These are phyloP conservation scores for Rosellinia necatrix DNA, from an alignment of 2,329 filamentous ascomycete species.

Conservation along the genomic window DNA sequence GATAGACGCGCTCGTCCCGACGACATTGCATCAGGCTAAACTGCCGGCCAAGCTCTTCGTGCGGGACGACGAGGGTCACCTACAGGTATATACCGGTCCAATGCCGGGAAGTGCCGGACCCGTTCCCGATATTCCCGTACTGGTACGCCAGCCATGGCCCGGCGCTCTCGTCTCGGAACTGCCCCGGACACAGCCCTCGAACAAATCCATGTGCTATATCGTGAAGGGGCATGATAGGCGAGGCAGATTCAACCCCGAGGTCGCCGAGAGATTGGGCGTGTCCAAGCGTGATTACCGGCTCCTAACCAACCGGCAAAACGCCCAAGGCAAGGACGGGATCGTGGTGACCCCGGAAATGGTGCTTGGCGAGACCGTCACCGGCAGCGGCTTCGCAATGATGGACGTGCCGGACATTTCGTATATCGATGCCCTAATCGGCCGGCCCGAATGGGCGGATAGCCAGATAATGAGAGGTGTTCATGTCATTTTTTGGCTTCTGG, in stretches of 20 bases:
- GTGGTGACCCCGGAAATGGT: conserved; percentile 87
- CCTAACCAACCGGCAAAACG: conserved; percentile 66
- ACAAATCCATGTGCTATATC: conserved; percentile 82
- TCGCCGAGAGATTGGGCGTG: conserved; percentile 69
- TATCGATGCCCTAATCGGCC: conserved; percentile 68
- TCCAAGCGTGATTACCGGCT: conserved; percentile 58
- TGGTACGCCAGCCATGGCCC: conserved; percentile 80
- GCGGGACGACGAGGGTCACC: conserved; percentile 64
- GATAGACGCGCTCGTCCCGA: conserved; percentile 70
- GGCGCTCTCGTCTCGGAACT: conserved; percentile 66
- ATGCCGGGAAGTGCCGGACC: conserved; percentile 54
- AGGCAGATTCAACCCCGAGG: conserved; percentile 76
- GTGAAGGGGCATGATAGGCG: conserved; percentile 75
- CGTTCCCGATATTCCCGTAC: conserved; percentile 69
- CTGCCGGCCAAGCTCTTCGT: conserved; percentile 74
- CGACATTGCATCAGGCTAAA: conserved; percentile 66
- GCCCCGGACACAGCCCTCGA: conserved; percentile 69
- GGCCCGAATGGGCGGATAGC: conserved; percentile 72
- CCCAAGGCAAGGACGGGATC: conserved; percentile 66
- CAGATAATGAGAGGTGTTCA: conserved; percentile 70
- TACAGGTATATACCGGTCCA: conserved; percentile 74
- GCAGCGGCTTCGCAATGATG: conserved; percentile 76
- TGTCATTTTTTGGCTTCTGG: conserved; percentile 81
- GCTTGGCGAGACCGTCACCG: conserved; percentile 67
- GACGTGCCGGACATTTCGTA: conserved; percentile 77